Conservation (phyloP, 805 yeast genomes). For the Wilhelminamyces savonicus region DNA sequence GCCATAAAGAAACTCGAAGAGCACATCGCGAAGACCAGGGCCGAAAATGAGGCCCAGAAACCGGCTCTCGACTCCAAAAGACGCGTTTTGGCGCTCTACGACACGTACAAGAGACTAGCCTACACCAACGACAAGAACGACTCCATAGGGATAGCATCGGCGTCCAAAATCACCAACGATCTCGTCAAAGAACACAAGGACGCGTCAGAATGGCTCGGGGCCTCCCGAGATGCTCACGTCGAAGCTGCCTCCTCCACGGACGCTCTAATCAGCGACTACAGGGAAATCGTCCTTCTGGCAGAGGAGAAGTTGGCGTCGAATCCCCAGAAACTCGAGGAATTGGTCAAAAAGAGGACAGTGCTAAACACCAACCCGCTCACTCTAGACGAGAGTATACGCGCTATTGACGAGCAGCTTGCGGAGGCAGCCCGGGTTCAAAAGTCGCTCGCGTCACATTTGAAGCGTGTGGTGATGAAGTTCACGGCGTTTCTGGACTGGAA, state of each 20-base stretch:
- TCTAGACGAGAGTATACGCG: constrained; percentile 2
- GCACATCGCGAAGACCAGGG: constrained; percentile 1
- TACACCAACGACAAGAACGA: constrained; percentile 11
- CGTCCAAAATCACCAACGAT: constrained; percentile 7
- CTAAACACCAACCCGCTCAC: neutral
- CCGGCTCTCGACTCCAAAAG: constrained; percentile 3
- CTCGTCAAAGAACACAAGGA: constrained; percentile 7
- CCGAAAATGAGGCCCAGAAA: neutral
- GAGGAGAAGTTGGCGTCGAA: constrained; percentile 2
- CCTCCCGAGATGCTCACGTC: constrained; percentile 1
- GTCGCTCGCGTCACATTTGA: constrained; percentile 4
- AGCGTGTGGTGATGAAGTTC: constrained; percentile 8
- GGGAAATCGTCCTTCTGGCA: constrained; percentile 3
- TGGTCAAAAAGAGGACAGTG: constrained; percentile 2
- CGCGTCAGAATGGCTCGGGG: constrained; percentile 2
- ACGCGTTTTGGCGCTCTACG: constrained; percentile 6
- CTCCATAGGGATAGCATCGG: constrained; percentile 15
- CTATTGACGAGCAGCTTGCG: neutral
- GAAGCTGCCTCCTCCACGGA: constrained; percentile 1
- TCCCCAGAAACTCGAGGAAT: constrained; percentile 6
- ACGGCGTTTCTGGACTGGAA: constrained; percentile 13
- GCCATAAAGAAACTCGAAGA: constrained; percentile 6
- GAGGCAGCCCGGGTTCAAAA: neutral
- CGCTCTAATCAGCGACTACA: constrained; percentile 5
- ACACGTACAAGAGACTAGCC: constrained; percentile 8